phyloP scores from a whole-genome alignment of 192 early-diverging fungal genomes.

The Coemansia sp. region DNA sequence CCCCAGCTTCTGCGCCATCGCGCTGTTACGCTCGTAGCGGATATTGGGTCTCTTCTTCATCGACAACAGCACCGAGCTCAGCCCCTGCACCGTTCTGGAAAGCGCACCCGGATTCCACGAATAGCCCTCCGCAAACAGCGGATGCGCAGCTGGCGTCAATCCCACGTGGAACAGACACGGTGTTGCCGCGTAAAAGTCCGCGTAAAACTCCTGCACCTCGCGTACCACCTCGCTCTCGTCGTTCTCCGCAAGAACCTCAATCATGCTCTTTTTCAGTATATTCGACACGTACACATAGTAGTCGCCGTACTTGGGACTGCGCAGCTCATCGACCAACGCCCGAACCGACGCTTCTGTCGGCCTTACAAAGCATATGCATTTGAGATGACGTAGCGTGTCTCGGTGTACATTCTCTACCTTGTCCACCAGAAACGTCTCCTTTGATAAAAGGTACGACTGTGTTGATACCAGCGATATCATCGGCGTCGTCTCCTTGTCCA shows the following conservation, averaged over 20 bases:
- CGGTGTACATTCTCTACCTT: constrained; percentile 80
- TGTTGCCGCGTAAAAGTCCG: constrained; percentile 85
- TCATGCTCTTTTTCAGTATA: constrained; percentile 83
- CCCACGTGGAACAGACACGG: constrained; percentile 81
- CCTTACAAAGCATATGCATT: constrained; percentile 90
- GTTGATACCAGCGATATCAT: constrained; percentile 93
- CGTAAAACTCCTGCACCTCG: constrained; percentile 96
- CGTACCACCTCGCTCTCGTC: constrained; percentile 93
- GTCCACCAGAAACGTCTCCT: constrained; percentile 94
- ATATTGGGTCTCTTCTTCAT: constrained; percentile 92
- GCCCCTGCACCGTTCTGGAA: constrained; percentile 73
- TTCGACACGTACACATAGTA: constrained; percentile 98
- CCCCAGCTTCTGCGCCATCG: constrained; percentile 81
- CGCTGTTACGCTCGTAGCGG: constrained; percentile 81
- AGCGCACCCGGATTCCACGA: constrained; percentile 83
- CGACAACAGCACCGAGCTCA: constrained; percentile 74
- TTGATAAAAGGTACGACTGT: constrained; percentile 87
- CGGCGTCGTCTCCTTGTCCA: constrained; percentile 94
- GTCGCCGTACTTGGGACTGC: constrained; percentile 91
- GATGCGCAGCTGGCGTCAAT: constrained; percentile 59
- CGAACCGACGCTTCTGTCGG: constrained; percentile 85
- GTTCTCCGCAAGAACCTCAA: constrained; percentile 92
- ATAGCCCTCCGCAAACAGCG: constrained; percentile 72
- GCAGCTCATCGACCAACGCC: constrained; percentile 84
- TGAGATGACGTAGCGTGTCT: constrained; percentile 93